Percentiles rank a stretch among this genome's conserved stretches.
Evolutionary conservation across 1,139 yeast genomes (phyloP).

Genomic region (Barnettozyma hawaiiensis): DNA sequence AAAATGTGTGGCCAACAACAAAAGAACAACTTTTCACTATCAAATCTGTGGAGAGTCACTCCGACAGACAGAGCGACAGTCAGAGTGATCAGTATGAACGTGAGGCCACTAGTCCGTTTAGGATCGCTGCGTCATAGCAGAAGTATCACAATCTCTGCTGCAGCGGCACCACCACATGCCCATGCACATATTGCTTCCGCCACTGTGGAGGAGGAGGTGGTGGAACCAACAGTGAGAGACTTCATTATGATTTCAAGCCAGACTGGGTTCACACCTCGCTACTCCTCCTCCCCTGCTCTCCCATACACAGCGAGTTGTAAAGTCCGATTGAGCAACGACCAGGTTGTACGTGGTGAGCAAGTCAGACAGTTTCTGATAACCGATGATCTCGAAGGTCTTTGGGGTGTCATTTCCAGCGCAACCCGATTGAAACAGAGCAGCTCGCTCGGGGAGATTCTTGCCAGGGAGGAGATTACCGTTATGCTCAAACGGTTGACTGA

Average conservation of each 20-base stretch:
- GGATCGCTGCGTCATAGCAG: background rate
- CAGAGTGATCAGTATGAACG: too few species aligned
- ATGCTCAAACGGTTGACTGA: slow-evolving; percentile 1
- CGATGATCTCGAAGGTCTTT: slow-evolving; percentile 1
- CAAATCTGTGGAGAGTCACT: too few species aligned
- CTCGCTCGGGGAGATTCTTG: background rate
- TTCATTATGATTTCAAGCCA: background rate
- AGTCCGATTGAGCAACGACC: background rate
- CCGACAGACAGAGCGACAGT: too few species aligned
- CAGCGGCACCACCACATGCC: too few species aligned
- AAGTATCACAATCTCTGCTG: background rate
- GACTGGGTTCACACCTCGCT: background rate
- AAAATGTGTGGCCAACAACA: too few species aligned
- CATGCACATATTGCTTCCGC: too few species aligned
- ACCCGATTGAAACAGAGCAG: slow-evolving; percentile 1
- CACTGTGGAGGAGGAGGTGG: background rate
- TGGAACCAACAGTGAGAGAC: slow-evolving; percentile 1
- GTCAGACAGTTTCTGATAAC: background rate
- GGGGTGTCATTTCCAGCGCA: background rate
- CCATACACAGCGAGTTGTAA: background rate
- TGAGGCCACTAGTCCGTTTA: background rate
- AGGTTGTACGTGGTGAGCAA: background rate
- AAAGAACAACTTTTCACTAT: too few species aligned
- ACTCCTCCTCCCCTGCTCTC: background rate
- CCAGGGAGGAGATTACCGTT: slow-evolving; percentile 3